Evolutionary conservation across 1,284 basidiomycete genomes (phyloP).

Genomic region (Trametes sp.): DNA sequence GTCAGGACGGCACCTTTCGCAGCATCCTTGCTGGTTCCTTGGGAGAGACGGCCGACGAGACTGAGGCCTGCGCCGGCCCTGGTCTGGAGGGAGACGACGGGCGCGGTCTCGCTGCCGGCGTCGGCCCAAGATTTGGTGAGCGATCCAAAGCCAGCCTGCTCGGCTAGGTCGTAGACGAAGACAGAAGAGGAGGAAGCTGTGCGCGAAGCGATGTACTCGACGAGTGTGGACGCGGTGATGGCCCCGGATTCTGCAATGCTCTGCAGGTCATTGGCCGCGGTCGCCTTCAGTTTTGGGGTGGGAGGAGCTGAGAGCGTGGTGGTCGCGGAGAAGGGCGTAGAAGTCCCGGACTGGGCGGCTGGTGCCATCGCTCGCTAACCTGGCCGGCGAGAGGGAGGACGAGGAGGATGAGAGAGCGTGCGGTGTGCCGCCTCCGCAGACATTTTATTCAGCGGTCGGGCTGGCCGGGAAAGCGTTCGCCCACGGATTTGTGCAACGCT

Average conservation of each 20-base stretch:
- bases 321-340: slow-evolving; percentile 43
- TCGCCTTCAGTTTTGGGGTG: slow-evolving; percentile 39
- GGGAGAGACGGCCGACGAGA: slow-evolving; percentile 83
- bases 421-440: slow-evolving; percentile 1
- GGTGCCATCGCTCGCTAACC: slow-evolving; percentile 33
- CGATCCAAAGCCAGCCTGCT: slow-evolving; percentile 79
- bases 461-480: slow-evolving; percentile 9
- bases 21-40: slow-evolving; percentile 75
- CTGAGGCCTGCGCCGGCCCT: slow-evolving; percentile 86
- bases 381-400: slow-evolving; percentile 13
- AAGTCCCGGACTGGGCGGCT: slow-evolving; percentile 34
- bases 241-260: slow-evolving; percentile 42
- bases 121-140: slow-evolving; percentile 68
- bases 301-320: slow-evolving; percentile 44
- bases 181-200: slow-evolving; percentile 64
- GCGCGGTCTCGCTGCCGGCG: slow-evolving; percentile 48
- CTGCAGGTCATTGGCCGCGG: slow-evolving; percentile 26
- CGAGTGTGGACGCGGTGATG: slow-evolving; percentile 60
- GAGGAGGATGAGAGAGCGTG: slow-evolving; percentile 3
- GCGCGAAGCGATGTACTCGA: slow-evolving; percentile 73
- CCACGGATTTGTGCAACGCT: slow-evolving; percentile 4
- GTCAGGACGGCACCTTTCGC: slow-evolving; percentile 67
- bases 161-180: slow-evolving; percentile 83
- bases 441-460: slow-evolving; percentile 23
- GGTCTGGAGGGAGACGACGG: slow-evolving; percentile 82